Evolutionary conservation across 1,139 yeast genomes (phyloP), one percentile per base, ranked within the genome.

Genomic region (Geotrichum reessii): DNA sequence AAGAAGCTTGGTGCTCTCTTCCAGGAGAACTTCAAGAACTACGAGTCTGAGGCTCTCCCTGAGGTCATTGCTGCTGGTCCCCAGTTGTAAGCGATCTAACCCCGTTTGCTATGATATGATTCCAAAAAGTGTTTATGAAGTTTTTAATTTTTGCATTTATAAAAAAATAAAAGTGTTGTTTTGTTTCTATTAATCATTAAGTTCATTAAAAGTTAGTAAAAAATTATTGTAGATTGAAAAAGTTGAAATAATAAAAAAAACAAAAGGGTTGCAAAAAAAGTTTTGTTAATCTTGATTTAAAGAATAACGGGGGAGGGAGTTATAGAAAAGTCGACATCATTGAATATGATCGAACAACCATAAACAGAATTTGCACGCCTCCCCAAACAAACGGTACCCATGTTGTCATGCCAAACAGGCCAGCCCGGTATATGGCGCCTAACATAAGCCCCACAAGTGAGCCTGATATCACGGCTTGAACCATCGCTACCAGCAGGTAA

Each of bases 61-160:
- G 97, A 90, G 73, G 98, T 93, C 61, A 77, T 87, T 71, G 89
- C 93, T 72, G 98, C 98, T 69, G 98, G 97, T 64, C 99, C 99
- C 66, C 63, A 61, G 56, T 54, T 67, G 49, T 69, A 67, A 62
- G 17, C 42, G n/a, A 14, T 19, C 28, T 7, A 25, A 7, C 28
- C 7, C 7, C 11, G 11, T 14, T 31, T 8, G 37, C 11, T 31
- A 31, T 31, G 37, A 31, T 11, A 31, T 31, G 37, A 12, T 31
- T 11, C 37, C 37, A 37, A 37, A 37, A 37, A 37, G 42, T 37
- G 14, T 37, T 37, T 37, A 37, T 37, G 42, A 37, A 37, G 42
- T 37, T 37, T 14, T 11, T 14, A 12, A 12, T 37, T 37, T 37
- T 37, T 37, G 42, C 42, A 37, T 37, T 37, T 14, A 12, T 14